Evolutionary conservation across 768 basidiomycete genomes (phyloP), one percentile per base, ranked within the genome.

Genomic region (Leccinum sublutescens): DNA sequence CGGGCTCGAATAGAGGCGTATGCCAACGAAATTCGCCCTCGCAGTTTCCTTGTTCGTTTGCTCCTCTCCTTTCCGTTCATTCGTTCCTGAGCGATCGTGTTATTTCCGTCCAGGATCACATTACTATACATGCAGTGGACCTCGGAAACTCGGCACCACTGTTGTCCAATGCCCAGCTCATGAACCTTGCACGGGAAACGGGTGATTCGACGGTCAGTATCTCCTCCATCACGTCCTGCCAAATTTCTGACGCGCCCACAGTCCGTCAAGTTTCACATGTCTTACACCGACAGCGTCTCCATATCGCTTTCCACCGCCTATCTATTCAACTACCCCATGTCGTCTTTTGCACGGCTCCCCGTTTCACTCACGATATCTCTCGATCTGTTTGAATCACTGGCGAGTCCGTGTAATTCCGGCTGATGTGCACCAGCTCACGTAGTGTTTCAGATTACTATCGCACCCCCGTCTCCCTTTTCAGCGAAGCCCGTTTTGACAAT

Each of bases 321-420:
- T 73, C 83, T 87, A 57, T 93, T 85, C 80, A 94, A 87, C 76
- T 97, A 89, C 74, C 94, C 85, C 59, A 90, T 82, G 82, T 79
- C 80, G 31, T 93, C 84, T 40, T 93, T 93, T 68, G 91, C 91
- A 4, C 86, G 89, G 33, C 80, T 94, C 38, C 92, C 92, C 5
- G 85, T 93, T 54, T 90, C 88, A 19, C 77, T 95, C 50, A 89
- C 89, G 1, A 85, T 93, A 50, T 88, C 88, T 0, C 78, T 93
- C 49, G 87, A 88, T 14, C 76, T 86, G 56, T 91, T 92, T 74
- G 81, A 86, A 61, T 85, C 88, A 31, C 78, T 80, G 45, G 90
- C 85, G 69, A 75, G 83, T 74, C 11, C 14, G 40, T 34, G 21
- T 51, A 45, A 61, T 19, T 62, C 59, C 45, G 21, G 3, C 14